These are phyloP conservation scores for Euptelea pleiosperma DNA, from an alignment of 164 flowering plant species.

Conservation along the genomic window DNA sequence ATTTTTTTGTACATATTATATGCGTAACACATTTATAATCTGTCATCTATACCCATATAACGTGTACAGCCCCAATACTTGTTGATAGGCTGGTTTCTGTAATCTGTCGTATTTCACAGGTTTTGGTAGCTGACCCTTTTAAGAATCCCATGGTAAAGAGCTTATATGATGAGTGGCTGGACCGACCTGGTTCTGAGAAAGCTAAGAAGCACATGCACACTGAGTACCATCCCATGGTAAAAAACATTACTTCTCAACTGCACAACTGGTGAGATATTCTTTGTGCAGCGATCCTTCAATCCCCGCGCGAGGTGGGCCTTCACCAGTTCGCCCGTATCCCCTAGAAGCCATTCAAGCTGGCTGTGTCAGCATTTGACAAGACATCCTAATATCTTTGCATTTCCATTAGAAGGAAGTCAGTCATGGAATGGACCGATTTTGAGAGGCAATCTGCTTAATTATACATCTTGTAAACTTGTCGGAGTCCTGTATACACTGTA, in stretches of 20 bases:
- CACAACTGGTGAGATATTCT: constrained; percentile 61
- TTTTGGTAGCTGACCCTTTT: constrained; percentile 65
- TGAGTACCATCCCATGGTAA: constrained; percentile 72
- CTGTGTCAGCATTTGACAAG: background rate
- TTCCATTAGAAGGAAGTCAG: background rate
- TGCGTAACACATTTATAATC: too few species aligned
- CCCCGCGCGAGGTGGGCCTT: background rate
- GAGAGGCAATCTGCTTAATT: constrained; percentile 1
- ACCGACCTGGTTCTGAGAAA: constrained; percentile 77
- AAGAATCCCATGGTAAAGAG: constrained; percentile 59
- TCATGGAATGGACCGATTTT: background rate
- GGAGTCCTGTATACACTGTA: background rate
- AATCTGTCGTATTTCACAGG: constrained; percentile 32
- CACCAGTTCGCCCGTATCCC: background rate
- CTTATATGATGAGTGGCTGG: constrained; percentile 85
- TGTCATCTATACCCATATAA: too few species aligned
- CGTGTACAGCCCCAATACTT: too few species aligned
- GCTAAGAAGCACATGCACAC: constrained; percentile 73
- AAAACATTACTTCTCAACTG: constrained; percentile 70
- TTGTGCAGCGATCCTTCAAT: background rate
- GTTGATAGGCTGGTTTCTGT: background rate
- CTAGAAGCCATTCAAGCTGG: background rate
- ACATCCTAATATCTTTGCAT: background rate
- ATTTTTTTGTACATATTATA: too few species aligned
- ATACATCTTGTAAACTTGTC: background rate